Evolutionary conservation across 140 eudicot genomes (phyloP), one percentile per base, ranked within the genome.

Genomic region (Anethum foeniculum): DNA sequence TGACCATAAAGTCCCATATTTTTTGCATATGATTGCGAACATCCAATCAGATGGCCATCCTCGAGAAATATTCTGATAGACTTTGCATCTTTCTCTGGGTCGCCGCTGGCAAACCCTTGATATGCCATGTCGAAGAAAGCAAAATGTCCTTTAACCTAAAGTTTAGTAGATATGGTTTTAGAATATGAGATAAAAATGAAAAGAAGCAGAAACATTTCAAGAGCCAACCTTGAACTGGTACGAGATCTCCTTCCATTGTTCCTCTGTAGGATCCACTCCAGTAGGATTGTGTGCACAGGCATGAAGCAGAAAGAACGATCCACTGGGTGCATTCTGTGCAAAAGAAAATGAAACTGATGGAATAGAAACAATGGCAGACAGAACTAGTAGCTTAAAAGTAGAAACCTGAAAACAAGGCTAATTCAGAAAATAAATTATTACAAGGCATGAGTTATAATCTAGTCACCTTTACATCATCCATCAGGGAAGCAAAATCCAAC

Each of bases 251-350:
- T 85, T 89, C 99, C 99, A 96, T 80, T 96, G 98, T 84, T 91
- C 98, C 82, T 82, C 92, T 49, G 99, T 83, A 67, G 99, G 99
- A 83, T 95, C 99, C 12, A 95, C 99, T 80, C 99, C 99, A 44
- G 99, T 95, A 77, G 99, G 99, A 84, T 95, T 95, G 85, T 95
- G 99, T 78, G 99, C 99, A 83, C 99, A 95, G 77, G 99, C 99
- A 87, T 95, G 99, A 84, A 95, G 99, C 84, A 95, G 83, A 86
- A 95, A 92, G 86, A 95, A 88, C 51, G 97, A 92, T 11, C 97
- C 97, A 68, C 91, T 90, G 79, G 99, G 99, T 48, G 99, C 99
- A 91, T 92, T 94, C 98, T 94, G 86, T 44, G 67, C 14, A 75
- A 83, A 21, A 56, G 36, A 82, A 38, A 52, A 80, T 75, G 52